A percentile compares a stretch with the other conserved stretches of the same genome.
Conservation (phyloP, 2,329 filamentous ascomycete species). For the Penicillium sp. region DNA sequence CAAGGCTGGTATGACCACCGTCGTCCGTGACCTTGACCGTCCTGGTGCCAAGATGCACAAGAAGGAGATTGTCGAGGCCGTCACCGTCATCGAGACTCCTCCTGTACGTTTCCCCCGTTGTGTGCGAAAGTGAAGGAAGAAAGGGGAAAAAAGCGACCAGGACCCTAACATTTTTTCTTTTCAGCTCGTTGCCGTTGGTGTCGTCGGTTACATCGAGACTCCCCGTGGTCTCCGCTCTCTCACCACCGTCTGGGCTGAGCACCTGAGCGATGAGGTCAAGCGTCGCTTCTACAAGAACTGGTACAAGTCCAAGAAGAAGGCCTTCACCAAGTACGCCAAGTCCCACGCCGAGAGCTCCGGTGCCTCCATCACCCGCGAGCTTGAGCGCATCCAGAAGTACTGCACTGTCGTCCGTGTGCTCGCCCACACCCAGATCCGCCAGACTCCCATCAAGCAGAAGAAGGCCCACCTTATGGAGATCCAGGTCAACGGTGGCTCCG, state of each 20-base stretch:
- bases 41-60: conserved; percentile 99
- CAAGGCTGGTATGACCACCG: conserved; percentile 99
- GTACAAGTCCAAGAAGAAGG: conserved; percentile 99
- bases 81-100: conserved; percentile 82
- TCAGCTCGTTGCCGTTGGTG: conserved; percentile 98
- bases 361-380: conserved; percentile 84
- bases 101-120: conserved; percentile 60
- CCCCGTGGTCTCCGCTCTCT: conserved; percentile 98
- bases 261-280: conserved; percentile 97
- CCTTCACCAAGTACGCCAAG: conserved; percentile 99
- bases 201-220: conserved; percentile 99
- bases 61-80: conserved; percentile 90
- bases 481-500: conserved; percentile 94
- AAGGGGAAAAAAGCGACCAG: conserved; percentile 13
- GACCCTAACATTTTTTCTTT: conserved; percentile 12
- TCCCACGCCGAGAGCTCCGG: conserved; percentile 93
- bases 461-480: conserved; percentile 99
- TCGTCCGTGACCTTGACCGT: conserved; percentile 97
- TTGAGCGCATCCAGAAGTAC: conserved; percentile 99
- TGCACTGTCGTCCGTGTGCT: conserved; percentile 98
- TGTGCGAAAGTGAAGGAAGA: not conserved
- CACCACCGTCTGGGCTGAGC: conserved; percentile 99
- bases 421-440: conserved; percentile 98
- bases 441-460: conserved; percentile 99
- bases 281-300: conserved; percentile 99